Base-by-base conservation (phyloP, 495 filamentous ascomycete genomes). In the Neohortaea acidophila region DNA sequence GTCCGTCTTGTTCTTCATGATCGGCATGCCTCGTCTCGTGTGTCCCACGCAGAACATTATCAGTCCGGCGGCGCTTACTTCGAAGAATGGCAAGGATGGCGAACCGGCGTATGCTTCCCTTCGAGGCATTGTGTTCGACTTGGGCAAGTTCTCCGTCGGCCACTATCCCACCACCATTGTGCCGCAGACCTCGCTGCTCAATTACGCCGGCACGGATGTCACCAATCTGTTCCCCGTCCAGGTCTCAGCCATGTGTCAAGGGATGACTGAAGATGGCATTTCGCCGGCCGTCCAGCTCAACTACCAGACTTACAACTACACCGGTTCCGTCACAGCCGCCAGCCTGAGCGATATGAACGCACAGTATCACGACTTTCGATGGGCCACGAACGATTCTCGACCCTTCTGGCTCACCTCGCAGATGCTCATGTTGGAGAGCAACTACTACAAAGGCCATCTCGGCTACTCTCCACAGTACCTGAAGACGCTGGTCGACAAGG, bases 361-460 rank as follows among this genome's bases (percentile, higher is more conserved):
- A 11, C 66, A 68, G 41, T 99, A 87, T 53, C 89, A 99, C 52
- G 89, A 99, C 57, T 99, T 94, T 72, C 75, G 89, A 43, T 72
- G 66, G 51, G 82, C 73, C 52, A 82, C 71, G 23, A 81, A 83
- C 42, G 80, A 92, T 56, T 77, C 68, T 30, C 77, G 85, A 4
- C 74, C 77, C 2, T 83, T 91, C 54, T 99, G 89, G 89, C 93
- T 81, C 61, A 74, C 65, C 33, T 81, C 96, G 58, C 76, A 82
- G 57, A 80, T 93, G 70, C 65, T 73, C 32, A 64, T 72, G 49
- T 64, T 99, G 31, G 76, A 75, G 47, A 54, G 70, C 15, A 77
- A 73, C 43, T 96, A 81, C 66, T 83, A 79, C 61, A 84, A 85
- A 53, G 91, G 86, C 37, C 81, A 79, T 47, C 68, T 96, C 23